Evolutionary conservation across 164 flowering plant genomes (phyloP), one percentile per base, ranked within the genome.

Genomic region (Stephania japonica): DNA sequence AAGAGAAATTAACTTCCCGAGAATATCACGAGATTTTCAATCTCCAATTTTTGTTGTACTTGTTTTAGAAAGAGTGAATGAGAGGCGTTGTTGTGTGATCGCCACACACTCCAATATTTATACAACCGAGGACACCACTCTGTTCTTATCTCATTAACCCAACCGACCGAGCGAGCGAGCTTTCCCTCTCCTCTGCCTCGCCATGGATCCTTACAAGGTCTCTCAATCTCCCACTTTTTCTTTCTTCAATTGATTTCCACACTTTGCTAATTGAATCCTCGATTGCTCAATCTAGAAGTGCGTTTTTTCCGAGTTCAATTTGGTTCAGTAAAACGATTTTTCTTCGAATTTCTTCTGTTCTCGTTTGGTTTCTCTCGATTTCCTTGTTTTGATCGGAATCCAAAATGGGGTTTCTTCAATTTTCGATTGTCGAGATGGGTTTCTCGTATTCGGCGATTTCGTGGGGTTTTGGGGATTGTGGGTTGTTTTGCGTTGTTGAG

Each of bases 131-230:
- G 64, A 0, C 38, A 32, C 38, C 5, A 6, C 69, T 67, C 69
- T 67, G 69, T 38, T 67, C 69, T 67, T 67, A 67, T 67, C 69
- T 21, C 16, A 16, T 0, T n/a, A 27, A 11, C 21, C 42, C 69
- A 32, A 32, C 38, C 38, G 38, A 32, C 38, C 38, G 0, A n/a
- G n/a, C n/a, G n/a, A 32, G 38, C 38, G 38, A 32, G 38, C 38
- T 32, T 4, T 32, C 38, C 38, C 38, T 4, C 38, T 32, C 49
- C 43, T 49, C 14, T 53, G 72, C 25, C 13, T 23, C 69, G 49
- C 83, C 75, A 90, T 90, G 91, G 94, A 90, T 86, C 94, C 94
- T n/a, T 89, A 86, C 90, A 90, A 86, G 94, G 94, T 90, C 49
- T 44, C n/a, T 13, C 6, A 23, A 38, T 49, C 1, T 5, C 49